Percentiles rank a stretch among this genome's conserved stretches.
These are phyloP conservation scores for Pseudonitzschia multiseries DNA, from an alignment of 108 stramenopile genomes.

Conservation along the genomic window DNA sequence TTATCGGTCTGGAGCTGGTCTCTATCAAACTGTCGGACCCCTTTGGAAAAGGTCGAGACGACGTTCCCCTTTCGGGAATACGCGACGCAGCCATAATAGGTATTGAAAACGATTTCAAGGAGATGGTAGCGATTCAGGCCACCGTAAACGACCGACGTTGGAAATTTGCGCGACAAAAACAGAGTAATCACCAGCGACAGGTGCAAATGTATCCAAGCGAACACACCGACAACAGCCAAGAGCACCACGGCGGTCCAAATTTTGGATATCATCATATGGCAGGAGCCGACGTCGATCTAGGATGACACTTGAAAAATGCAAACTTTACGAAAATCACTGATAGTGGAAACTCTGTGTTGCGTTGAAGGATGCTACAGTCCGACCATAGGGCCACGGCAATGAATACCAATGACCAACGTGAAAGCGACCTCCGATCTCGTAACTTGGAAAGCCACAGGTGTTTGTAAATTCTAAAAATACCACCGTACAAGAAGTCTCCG, in stretches of 20 bases:
- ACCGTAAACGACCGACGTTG: slow-evolving; percentile 16
- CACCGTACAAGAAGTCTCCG: too few relatives aligned
- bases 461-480: too few relatives aligned
- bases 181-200: not conserved
- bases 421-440: too few relatives aligned
- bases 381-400: too few relatives aligned
- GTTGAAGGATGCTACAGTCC: too few relatives aligned
- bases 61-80: slow-evolving; percentile 42
- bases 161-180: slow-evolving; percentile 2
- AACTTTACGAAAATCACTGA: too few relatives aligned
- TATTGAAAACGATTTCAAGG: slow-evolving; percentile 38
- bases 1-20: slow-evolving; percentile 60
- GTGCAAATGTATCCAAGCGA: not conserved
- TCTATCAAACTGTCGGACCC: slow-evolving; percentile 44
- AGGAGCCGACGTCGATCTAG: not conserved
- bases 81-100: slow-evolving; percentile 39
- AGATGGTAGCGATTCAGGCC: slow-evolving; percentile 1
- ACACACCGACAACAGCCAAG: not conserved
- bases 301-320: not conserved
- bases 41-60: slow-evolving; percentile 49
- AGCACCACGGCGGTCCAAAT: not conserved
- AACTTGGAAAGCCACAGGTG: too few relatives aligned
- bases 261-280: slow-evolving; percentile 9
- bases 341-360: too few relatives aligned
- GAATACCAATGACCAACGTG: too few relatives aligned